These are phyloP conservation scores for Talaromyces verruculosus DNA, from an alignment of 2,329 filamentous ascomycete species.

Conservation along the genomic window DNA sequence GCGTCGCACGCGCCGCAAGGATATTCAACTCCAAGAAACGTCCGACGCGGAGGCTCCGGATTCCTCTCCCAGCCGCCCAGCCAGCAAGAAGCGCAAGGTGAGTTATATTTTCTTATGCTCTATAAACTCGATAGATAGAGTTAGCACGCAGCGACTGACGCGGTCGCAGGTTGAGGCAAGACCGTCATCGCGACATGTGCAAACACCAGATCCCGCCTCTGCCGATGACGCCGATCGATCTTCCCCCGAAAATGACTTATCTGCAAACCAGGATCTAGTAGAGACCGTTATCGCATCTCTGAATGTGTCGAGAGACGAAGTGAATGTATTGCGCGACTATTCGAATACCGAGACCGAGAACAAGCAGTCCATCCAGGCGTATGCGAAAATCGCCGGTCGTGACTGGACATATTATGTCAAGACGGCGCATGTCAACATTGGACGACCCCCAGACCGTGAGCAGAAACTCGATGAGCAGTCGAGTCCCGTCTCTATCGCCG, in stretches of 20 bases:
- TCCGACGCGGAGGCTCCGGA: constrained; percentile 49
- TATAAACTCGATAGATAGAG: neutral
- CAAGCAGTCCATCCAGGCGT: constrained; percentile 50
- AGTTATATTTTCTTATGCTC: constrained; percentile 16
- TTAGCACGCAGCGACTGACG: neutral
- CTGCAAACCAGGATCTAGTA: constrained; percentile 46
- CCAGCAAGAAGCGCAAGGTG: constrained; percentile 52
- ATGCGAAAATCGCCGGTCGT: constrained; percentile 52
- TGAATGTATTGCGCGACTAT: constrained; percentile 47
- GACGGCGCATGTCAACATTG: constrained; percentile 50
- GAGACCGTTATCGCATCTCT: constrained; percentile 51
- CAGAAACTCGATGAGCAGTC: constrained; percentile 46
- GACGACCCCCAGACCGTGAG: constrained; percentile 50
- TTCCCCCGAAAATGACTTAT: constrained; percentile 42
- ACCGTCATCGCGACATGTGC: constrained; percentile 33
- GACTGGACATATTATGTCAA: constrained; percentile 56
- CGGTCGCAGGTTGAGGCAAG: constrained; percentile 34
- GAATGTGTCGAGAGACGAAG: constrained; percentile 44
- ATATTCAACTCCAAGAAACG: constrained; percentile 46
- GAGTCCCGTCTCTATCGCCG: constrained; percentile 47
- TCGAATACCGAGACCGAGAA: constrained; percentile 48
- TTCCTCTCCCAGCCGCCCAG: constrained; percentile 49
- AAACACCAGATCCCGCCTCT: constrained; percentile 37
- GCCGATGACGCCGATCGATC: constrained; percentile 45
- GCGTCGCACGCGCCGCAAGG: constrained; percentile 48